Evolutionary conservation across 1,284 basidiomycete genomes (phyloP).

Genomic region (Moniliella sp.): DNA sequence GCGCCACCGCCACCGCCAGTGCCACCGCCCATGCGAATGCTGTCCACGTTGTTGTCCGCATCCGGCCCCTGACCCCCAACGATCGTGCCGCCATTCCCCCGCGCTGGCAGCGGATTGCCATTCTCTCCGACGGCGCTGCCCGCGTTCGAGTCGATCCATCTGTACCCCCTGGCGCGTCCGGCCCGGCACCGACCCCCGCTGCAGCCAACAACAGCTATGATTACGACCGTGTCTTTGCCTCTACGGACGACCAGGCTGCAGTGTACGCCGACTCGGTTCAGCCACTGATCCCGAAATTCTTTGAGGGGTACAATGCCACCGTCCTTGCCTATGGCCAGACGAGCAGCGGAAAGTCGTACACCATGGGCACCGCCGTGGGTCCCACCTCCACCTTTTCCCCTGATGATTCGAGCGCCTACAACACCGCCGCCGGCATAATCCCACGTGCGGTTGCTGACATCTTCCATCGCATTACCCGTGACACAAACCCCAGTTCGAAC

Average conservation of each 20-base stretch:
- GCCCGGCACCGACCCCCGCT: conserved; percentile 32
- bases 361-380: conserved; percentile 61
- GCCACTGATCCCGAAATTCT: conserved; percentile 66
- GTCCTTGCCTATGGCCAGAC: conserved; percentile 95
- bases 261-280: conserved; percentile 64
- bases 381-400: conserved; percentile 10
- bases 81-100: conserved; percentile 59
- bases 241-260: conserved; percentile 57
- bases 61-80: conserved; percentile 60
- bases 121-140: conserved; percentile 41
- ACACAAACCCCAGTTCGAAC: too few species aligned
- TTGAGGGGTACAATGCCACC: conserved; percentile 91
- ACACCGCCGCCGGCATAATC: conserved; percentile 66
- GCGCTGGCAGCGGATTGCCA: conserved; percentile 71
- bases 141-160: conserved; percentile 20
- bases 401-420: conserved; percentile 16
- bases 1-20: too few species aligned
- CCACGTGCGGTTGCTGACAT: conserved; percentile 81
- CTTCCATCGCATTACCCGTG: conserved; percentile 52
- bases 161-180: too few species aligned
- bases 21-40: too few species aligned
- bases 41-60: conserved; percentile 82
- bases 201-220: conserved; percentile 45
- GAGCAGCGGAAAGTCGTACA: conserved; percentile 84
- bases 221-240: conserved; percentile 79